These are phyloP conservation scores for Quercus ilex DNA, from an alignment of 306 rosid species.

Conservation along the genomic window DNA sequence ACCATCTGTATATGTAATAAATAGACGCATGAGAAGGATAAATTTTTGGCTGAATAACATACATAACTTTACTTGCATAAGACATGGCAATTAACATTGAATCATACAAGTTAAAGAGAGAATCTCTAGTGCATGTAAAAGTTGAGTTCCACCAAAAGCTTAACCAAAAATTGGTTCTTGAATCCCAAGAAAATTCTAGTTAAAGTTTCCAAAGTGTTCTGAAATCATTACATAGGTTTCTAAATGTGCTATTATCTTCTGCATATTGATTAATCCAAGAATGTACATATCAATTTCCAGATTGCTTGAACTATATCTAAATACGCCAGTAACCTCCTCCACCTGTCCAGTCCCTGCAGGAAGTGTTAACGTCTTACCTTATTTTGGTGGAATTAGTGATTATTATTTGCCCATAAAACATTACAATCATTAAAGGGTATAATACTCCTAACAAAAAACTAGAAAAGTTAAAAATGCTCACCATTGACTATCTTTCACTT, in stretches of 20 bases:
- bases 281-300: neutral
- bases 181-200: no score
- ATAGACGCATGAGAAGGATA: neutral
- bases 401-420: neutral
- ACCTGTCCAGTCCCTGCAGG: neutral
- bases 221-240: no score
- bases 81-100: no score
- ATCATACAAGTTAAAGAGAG: no score
- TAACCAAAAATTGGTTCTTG: no score
- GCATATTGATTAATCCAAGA: neutral
- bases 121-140: no score
- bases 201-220: no score
- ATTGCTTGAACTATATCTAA: neutral
- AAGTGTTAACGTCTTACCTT: neutral
- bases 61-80: no score
- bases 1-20: neutral
- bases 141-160: no score
- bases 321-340: neutral
- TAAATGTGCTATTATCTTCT: neutral
- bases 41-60: neutral
- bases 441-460: neutral
- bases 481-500: neutral
- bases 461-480: neutral
- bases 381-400: neutral
- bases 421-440: neutral